Percentiles rank a stretch among this genome's conserved stretches.
phyloP scores from a whole-genome alignment of 805 yeast species.

The Wickerhamomyces chaumierensis region DNA sequence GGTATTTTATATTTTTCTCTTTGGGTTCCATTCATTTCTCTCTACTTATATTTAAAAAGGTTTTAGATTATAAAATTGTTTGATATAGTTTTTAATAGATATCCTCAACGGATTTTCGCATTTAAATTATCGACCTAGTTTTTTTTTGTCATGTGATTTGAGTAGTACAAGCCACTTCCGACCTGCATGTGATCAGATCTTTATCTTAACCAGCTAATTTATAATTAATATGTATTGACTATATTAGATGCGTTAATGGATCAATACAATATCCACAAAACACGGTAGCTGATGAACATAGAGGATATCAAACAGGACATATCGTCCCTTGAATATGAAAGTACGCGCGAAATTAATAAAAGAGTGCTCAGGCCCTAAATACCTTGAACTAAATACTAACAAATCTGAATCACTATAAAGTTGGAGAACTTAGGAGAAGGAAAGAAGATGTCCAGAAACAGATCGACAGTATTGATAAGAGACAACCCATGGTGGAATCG shows the following conservation, averaged over 20 bases:
- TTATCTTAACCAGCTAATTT: too few relatives aligned
- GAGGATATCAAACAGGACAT: conserved; percentile 25
- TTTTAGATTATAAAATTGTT: conserved; percentile 2
- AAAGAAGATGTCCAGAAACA: conserved; percentile 14
- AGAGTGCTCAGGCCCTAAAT: too few relatives aligned
- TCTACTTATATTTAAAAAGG: conserved; percentile 4
- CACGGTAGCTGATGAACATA: too few relatives aligned
- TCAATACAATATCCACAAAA: too few relatives aligned
- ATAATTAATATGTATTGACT: too few relatives aligned
- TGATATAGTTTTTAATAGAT: conserved; percentile 1
- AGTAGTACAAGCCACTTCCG: too few relatives aligned
- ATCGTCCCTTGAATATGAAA: conserved; percentile 23
- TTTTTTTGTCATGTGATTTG: too few relatives aligned
- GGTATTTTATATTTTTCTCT: conserved; percentile 3
- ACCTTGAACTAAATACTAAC: background rate
- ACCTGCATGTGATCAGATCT: too few relatives aligned
- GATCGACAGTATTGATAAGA: conserved; percentile 15
- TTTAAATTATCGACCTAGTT: too few relatives aligned
- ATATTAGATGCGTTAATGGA: too few relatives aligned
- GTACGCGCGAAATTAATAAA: conserved; percentile 4
- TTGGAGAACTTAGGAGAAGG: conserved; percentile 12
- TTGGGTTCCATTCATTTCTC: conserved; percentile 1
- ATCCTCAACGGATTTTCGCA: conserved; percentile 17
- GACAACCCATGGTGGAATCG: conserved; percentile 15
- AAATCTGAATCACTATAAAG: conserved; percentile 5